Evolutionary conservation across 306 rosid genomes (phyloP).

Genomic region (Phaseolus lunatus): DNA sequence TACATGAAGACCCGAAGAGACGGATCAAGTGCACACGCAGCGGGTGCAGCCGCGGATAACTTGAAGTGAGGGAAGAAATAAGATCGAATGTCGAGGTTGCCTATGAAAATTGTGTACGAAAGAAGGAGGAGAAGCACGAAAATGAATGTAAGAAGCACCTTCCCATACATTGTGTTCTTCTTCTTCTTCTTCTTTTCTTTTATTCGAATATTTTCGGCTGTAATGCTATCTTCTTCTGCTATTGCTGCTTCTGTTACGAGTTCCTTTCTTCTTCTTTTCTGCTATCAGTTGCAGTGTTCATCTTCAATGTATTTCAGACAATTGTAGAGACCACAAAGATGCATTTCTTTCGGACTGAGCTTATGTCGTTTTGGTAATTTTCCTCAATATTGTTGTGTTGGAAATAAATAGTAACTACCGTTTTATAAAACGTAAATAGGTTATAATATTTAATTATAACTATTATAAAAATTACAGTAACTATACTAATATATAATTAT

Average conservation of each 20-base stretch:
- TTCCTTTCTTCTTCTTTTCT: not conserved
- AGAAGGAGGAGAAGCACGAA: constrained; percentile 61
- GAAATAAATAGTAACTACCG: not conserved
- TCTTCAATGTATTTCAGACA: not conserved
- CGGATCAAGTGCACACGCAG: constrained; percentile 51
- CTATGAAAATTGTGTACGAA: constrained; percentile 70
- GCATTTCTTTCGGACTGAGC: not conserved
- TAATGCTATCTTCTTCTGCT: not conserved
- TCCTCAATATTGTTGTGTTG: not conserved
- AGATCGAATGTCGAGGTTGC: constrained; percentile 69
- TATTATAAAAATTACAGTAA: too few species aligned
- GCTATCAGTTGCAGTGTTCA: constrained; percentile 21
- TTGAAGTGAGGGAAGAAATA: constrained; percentile 68
- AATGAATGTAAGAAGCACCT: constrained; percentile 56
- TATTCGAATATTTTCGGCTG: not conserved
- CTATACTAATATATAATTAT: too few species aligned
- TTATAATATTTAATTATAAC: not conserved
- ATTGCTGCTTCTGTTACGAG: not conserved
- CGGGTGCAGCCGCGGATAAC: constrained; percentile 39
- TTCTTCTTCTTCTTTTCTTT: not conserved
- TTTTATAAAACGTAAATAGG: not conserved
- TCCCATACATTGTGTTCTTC: constrained; percentile 56
- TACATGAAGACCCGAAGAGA: constrained; percentile 86
- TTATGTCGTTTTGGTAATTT: not conserved
- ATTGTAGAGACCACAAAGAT: not conserved